A percentile compares a stretch with the other conserved stretches of the same genome.
Conservation (phyloP, 192 early-diverging fungal genomes). For the Chytriomyces sp. region DNA sequence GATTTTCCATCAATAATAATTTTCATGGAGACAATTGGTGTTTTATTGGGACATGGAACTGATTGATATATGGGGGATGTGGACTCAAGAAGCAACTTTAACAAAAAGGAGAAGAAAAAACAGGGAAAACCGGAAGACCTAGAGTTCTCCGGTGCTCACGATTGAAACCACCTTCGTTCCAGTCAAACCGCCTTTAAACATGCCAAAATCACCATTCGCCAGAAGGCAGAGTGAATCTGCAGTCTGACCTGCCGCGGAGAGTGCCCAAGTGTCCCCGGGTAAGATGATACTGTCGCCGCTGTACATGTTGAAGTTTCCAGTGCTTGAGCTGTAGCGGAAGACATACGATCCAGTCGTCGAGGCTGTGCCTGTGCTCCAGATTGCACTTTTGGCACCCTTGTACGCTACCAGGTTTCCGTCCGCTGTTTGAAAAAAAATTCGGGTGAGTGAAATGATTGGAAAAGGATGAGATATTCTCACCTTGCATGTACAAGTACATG, state of each 20-base stretch:
- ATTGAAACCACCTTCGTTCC: not conserved
- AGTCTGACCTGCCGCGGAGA: not conserved
- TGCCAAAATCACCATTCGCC: not conserved
- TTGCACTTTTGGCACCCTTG: not conserved
- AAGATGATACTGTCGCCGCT: not conserved
- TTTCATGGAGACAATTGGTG: too few species aligned
- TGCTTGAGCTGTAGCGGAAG: not conserved
- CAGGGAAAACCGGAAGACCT: not conserved
- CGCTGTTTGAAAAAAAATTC: not conserved
- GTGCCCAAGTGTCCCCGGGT: not conserved
- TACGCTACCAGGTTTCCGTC: constrained; percentile 1
- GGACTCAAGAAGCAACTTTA: not conserved
- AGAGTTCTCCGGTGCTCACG: not conserved
- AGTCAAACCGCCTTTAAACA: not conserved
- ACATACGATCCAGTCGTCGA: not conserved
- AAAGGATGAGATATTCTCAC: too few species aligned
- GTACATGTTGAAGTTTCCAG: not conserved
- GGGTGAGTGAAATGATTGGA: too few species aligned
- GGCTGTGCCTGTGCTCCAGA: not conserved
- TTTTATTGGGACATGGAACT: not conserved
- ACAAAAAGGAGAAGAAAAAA: not conserved
- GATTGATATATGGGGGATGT: not conserved
- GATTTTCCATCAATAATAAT: too few species aligned
- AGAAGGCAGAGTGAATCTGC: not conserved
- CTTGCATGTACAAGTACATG: too few species aligned